These are phyloP conservation scores for Microcyclospora tardicrescens DNA, from an alignment of 2,329 filamentous ascomycete genomes.

Conservation along the genomic window DNA sequence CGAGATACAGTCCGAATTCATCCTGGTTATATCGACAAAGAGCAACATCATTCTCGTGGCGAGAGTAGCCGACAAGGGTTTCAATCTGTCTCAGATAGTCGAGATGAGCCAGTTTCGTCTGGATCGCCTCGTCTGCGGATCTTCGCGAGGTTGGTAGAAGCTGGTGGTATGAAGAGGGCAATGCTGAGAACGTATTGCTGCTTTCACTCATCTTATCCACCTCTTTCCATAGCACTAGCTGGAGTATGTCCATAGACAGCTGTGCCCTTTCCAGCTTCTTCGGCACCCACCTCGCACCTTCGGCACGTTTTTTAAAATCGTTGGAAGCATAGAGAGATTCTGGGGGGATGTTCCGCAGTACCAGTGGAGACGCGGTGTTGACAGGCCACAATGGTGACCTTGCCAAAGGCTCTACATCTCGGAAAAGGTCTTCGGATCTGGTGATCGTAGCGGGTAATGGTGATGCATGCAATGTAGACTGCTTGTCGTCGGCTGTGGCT, in stretches of 20 bases:
- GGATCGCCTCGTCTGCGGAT: not conserved
- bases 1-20: constrained; percentile 22
- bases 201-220: constrained; percentile 1
- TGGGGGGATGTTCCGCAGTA: constrained; percentile 22
- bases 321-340: constrained; percentile 33
- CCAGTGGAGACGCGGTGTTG: constrained; percentile 25
- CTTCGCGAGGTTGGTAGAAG: too few species aligned
- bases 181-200: too few species aligned
- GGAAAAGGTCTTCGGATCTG: constrained; percentile 6
- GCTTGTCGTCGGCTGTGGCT: too few species aligned
- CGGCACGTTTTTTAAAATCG: constrained; percentile 18
- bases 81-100: constrained; percentile 1
- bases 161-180: too few species aligned
- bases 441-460: too few species aligned
- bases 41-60: constrained; percentile 5
- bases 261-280: constrained; percentile 33
- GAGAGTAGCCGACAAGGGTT: constrained; percentile 1
- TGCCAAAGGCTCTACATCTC: constrained; percentile 8
- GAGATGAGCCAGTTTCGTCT: constrained; percentile 1
- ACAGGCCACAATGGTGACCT: constrained; percentile 21
- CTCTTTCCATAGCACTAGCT: constrained; percentile 14
- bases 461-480: too few species aligned
- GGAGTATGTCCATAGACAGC: constrained; percentile 27
- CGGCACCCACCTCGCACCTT: constrained; percentile 22
- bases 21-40: constrained; percentile 26